These are phyloP conservation scores for Penicillium manginii DNA, from an alignment of 495 filamentous ascomycete genomes.

Conservation along the genomic window DNA sequence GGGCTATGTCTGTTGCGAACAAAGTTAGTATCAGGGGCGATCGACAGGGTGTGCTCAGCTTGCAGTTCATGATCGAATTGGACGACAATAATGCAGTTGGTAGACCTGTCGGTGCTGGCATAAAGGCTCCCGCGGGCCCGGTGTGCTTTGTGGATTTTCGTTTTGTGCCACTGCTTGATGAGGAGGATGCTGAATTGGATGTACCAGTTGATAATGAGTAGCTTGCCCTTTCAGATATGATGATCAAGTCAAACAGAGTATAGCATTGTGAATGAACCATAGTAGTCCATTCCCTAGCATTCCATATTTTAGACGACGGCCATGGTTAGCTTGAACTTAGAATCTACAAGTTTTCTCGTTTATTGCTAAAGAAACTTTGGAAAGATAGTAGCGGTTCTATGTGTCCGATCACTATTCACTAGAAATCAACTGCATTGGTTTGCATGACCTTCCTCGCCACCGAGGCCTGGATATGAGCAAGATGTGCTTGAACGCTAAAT, in stretches of 20 bases:
- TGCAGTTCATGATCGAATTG: conserved; percentile 95
- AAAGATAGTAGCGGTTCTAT: too few relatives aligned
- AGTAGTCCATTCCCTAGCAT: background rate
- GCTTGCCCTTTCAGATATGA: background rate
- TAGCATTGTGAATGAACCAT: background rate
- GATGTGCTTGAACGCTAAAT: background rate
- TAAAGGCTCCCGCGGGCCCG: conserved; percentile 26
- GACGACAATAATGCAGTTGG: conserved; percentile 41
- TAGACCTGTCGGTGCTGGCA: conserved; percentile 27
- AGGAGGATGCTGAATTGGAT: conserved; percentile 59
- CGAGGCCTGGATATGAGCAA: conserved; percentile 4
- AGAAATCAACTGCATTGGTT: too few relatives aligned
- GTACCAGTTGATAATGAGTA: conserved; percentile 18
- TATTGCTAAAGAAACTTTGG: too few relatives aligned
- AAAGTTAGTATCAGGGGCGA: conserved; percentile 93
- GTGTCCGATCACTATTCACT: too few relatives aligned
- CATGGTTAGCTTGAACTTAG: too few relatives aligned
- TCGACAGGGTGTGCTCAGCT: conserved; percentile 82
- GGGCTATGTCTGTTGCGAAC: conserved; percentile 87
- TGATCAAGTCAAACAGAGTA: background rate
- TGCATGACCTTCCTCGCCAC: too few relatives aligned
- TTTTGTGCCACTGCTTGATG: conserved; percentile 70
- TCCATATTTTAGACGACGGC: too few relatives aligned
- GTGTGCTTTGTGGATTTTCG: conserved; percentile 79
- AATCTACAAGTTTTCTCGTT: too few relatives aligned